Evolutionary conservation across 148 eudicot genomes (phyloP).

Genomic region (Polygonum aviculare): DNA sequence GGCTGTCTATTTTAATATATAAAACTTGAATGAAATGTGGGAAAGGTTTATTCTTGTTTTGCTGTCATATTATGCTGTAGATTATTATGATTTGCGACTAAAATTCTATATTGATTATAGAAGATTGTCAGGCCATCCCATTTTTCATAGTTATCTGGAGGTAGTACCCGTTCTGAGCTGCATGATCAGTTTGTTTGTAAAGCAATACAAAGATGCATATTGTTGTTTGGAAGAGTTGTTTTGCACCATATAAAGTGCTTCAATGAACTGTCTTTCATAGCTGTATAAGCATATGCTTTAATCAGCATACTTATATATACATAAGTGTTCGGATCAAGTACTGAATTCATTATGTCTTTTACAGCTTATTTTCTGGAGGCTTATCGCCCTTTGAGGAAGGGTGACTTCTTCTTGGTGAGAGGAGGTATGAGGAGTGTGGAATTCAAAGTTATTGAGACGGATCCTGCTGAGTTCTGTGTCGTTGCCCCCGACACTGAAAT

Average conservation of each 20-base stretch:
- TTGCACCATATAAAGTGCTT: neutral
- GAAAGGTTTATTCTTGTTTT: neutral
- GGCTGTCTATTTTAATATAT: neutral
- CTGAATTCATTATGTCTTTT: neutral
- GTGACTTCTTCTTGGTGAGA: slow-evolving; percentile 66
- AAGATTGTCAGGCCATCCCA: neutral
- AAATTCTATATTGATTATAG: neutral
- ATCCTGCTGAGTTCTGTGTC: slow-evolving; percentile 73
- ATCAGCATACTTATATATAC: too few species aligned
- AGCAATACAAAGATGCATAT: neutral
- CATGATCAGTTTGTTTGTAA: neutral
- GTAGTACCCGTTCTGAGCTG: neutral
- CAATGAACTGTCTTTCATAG: too few species aligned
- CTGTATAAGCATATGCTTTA: too few species aligned
- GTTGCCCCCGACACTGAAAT: slow-evolving; percentile 89
- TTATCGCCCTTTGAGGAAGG: slow-evolving; percentile 71
- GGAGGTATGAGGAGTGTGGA: slow-evolving; percentile 87
- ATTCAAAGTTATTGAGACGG: slow-evolving; percentile 78
- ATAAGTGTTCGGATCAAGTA: neutral
- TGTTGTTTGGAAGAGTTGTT: neutral
- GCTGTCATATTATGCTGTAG: neutral
- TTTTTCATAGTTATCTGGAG: neutral
- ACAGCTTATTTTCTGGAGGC: slow-evolving; percentile 78
- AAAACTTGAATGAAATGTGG: neutral
- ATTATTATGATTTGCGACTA: neutral